Evolutionary conservation across 2,329 filamentous ascomycete species (phyloP).

Genomic region (Xylariales sp.): DNA sequence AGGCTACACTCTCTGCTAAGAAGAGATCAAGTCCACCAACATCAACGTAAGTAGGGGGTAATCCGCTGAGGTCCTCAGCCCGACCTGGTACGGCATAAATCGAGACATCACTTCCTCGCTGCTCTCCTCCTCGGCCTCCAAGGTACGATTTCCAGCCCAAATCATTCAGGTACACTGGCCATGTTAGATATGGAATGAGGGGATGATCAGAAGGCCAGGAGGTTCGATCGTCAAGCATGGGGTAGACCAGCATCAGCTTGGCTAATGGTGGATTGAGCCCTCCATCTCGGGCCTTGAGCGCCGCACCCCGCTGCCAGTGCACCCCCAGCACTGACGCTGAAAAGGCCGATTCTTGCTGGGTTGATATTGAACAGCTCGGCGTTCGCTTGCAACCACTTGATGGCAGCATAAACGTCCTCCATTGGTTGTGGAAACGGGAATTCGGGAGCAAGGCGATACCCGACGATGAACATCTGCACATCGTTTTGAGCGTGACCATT

Average conservation of each 20-base stretch:
- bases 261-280: constrained; percentile 2
- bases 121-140: not conserved
- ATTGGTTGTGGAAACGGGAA: constrained; percentile 41
- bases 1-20: constrained; percentile 8
- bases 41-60: constrained; percentile 11
- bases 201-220: not conserved
- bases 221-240: constrained; percentile 5
- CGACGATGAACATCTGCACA: constrained; percentile 34
- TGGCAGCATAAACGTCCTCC: constrained; percentile 42
- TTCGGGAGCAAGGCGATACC: constrained; percentile 48
- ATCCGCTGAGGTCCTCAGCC: constrained; percentile 4
- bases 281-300: constrained; percentile 19
- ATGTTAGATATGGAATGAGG: not conserved
- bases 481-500: not conserved
- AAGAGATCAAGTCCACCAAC: constrained; percentile 11
- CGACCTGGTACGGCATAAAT: constrained; percentile 8
- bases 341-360: constrained; percentile 15
- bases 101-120: constrained; percentile 1
- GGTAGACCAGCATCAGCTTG: constrained; percentile 2
- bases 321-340: constrained; percentile 20
- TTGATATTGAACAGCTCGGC: constrained; percentile 24
- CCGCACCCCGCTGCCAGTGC: constrained; percentile 20
- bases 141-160: constrained; percentile 6
- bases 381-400: constrained; percentile 32
- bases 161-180: not conserved